Percentiles rank a stretch among this genome's conserved stretches.
Conservation (phyloP, 192 early-diverging fungal genomes). For the Podila epicladia region DNA sequence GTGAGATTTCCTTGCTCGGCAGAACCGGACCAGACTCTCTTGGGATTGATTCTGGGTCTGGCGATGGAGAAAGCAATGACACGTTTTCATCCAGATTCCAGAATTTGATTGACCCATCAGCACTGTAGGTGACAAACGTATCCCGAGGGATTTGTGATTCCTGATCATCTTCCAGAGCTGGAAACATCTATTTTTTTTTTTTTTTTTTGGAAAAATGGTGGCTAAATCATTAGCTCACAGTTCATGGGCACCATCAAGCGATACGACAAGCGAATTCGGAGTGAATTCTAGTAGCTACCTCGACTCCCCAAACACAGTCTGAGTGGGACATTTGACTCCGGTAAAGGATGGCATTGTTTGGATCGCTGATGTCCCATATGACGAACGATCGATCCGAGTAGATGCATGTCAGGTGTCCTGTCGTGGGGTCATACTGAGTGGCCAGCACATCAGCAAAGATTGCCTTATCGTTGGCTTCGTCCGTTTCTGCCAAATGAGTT, state of each 20-base stretch:
- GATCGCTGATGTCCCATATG: slow-evolving; percentile 75
- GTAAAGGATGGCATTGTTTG: slow-evolving; percentile 62
- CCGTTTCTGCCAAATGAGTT: slow-evolving; percentile 20
- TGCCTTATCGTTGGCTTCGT: slow-evolving; percentile 25
- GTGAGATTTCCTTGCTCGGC: slow-evolving; percentile 30
- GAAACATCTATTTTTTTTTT: slow-evolving; percentile 53
- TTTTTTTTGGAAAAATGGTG: background rate
- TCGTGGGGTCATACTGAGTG: slow-evolving; percentile 62
- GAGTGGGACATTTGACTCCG: slow-evolving; percentile 74
- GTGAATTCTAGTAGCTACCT: slow-evolving; percentile 56
- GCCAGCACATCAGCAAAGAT: slow-evolving; percentile 71
- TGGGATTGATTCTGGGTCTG: background rate
- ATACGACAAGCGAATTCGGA: background rate
- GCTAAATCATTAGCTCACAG: background rate
- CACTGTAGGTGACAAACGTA: slow-evolving; percentile 78
- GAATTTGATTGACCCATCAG: slow-evolving; percentile 81
- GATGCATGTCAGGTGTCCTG: slow-evolving; percentile 63
- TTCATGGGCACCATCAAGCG: background rate
- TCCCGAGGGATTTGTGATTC: slow-evolving; percentile 55
- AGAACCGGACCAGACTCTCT: background rate
- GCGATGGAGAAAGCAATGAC: slow-evolving; percentile 3
- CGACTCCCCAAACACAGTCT: slow-evolving; percentile 87
- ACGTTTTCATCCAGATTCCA: slow-evolving; percentile 72
- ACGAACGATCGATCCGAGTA: slow-evolving; percentile 80
- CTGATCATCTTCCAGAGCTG: background rate